Evolutionary conservation across 768 basidiomycete species (phyloP), one percentile per base, ranked within the genome.

Genomic region (Cystofilobasidium bisporidii): DNA sequence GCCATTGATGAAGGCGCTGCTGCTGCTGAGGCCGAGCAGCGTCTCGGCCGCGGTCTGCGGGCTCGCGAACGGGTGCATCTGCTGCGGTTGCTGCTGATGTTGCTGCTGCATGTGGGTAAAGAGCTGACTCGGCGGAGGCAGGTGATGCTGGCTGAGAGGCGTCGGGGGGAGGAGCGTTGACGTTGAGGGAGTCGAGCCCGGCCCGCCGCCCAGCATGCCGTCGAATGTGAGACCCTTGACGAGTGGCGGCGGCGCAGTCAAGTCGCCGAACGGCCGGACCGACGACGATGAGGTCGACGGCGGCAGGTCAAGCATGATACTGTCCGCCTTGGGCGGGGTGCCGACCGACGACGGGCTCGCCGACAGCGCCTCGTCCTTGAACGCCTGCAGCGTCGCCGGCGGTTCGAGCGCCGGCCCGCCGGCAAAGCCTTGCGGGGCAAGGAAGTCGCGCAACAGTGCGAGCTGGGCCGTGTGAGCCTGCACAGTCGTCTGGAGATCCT

Each of bases 31-130:
- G n/a, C 53, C 53, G 15, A 56, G 30, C 5, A 56, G 53, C 28
- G 53, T 56, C 28, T 56, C 53, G 6, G 53, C 53, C 12, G 53
- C 53, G 9, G 53, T 56, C 15, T 56, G 53, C 28, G 53, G 53
- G 30, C 53, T 56, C 53, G 53, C 28, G 17, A 56, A 56, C 6
- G 53, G 26, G 11, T 50, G 48, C 26, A 6, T 2, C 17, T 10
- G 22, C 50, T 53, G 50, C 10, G 18, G 53, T 18, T 30, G 53
- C 8, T 15, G 53, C 47, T 22, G 22, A n/a, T 48, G 43, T 15
- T 43, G 43, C 43, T 9, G 40, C 40, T 41, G 40, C 40, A 12
- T 9, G 48, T 10, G 22, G 48, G 50, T 6, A 15, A 43, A 43
- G 43, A 43, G 5, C 20, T 43, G 43, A 17, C 14, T 43, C 43